These are phyloP conservation scores for Monosporascus sp. DNA, from an alignment of 2,329 filamentous ascomycete genomes.

Conservation along the genomic window DNA sequence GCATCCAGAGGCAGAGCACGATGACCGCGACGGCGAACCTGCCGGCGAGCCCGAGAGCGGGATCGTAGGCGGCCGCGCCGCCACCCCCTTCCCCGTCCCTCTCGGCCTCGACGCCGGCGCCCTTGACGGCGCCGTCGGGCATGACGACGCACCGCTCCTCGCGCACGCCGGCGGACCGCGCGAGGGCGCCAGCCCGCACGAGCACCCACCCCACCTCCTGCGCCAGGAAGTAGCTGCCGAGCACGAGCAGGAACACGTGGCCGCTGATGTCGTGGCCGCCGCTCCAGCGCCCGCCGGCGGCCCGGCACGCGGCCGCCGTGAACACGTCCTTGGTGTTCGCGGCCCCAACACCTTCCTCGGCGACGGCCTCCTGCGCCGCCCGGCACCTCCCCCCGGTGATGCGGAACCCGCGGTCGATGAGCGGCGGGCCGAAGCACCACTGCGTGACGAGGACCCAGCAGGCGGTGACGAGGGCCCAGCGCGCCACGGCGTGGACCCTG, in stretches of 20 bases:
- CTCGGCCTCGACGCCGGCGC: constrained; percentile 45
- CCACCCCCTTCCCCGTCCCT: constrained; percentile 3
- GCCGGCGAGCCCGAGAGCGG: constrained; percentile 39
- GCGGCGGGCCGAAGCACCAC: constrained; percentile 89
- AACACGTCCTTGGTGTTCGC: constrained; percentile 48
- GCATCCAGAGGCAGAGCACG: constrained; percentile 82
- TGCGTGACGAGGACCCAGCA: constrained; percentile 88
- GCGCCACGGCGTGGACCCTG: constrained; percentile 53
- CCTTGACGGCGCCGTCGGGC: constrained; percentile 60
- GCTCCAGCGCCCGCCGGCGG: constrained; percentile 75
- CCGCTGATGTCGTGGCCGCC: constrained; percentile 97
- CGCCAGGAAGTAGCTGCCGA: constrained; percentile 75
- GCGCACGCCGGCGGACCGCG: constrained; percentile 29
- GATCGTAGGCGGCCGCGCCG: constrained; percentile 19
- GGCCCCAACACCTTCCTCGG: constrained; percentile 28
- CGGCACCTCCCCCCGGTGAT: constrained; percentile 84
- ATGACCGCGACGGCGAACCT: constrained; percentile 60
- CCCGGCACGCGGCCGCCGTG: constrained; percentile 76
- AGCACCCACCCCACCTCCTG: constrained; percentile 69
- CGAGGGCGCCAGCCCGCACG: constrained; percentile 32
- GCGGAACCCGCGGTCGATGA: constrained; percentile 88
- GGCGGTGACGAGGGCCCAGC: constrained; percentile 67
- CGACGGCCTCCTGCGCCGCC: constrained; percentile 42
- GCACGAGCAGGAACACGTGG: constrained; percentile 86
- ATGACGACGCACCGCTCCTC: constrained; percentile 65